phyloP scores from a whole-genome alignment of 345 rosid genomes.

The rapeseed (Brassica napus) region Da-Ae NC_063449.1:36539501-36540000 shows the following conservation, averaged over 20 bases:
- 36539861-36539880: conserved; percentile 66
- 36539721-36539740: conserved; percentile 47
- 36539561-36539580: conserved; percentile 84
- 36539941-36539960: conserved; percentile 50
- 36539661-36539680: conserved; percentile 76
- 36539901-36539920: conserved; percentile 63
- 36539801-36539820: conserved; percentile 32
- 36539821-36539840: conserved; percentile 56
- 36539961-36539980: conserved; percentile 52
- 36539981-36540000: conserved; percentile 69
- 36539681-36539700: conserved; percentile 44
- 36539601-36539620: conserved; percentile 89
- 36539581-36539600: conserved; percentile 70
- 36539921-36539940: conserved; percentile 71
- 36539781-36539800: conserved; percentile 45
- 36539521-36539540: conserved; percentile 67
- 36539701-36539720: conserved; percentile 55
- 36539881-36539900: conserved; percentile 54
- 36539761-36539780: conserved; percentile 54
- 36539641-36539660: conserved; percentile 79
- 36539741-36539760: conserved; percentile 55
- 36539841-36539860: conserved; percentile 65
- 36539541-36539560: conserved; percentile 93
- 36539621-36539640: conserved; percentile 80
- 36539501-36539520: conserved; percentile 82